Conservation (phyloP, 2,329 filamentous ascomycete species). For the Stylonectria norvegica region DNA sequence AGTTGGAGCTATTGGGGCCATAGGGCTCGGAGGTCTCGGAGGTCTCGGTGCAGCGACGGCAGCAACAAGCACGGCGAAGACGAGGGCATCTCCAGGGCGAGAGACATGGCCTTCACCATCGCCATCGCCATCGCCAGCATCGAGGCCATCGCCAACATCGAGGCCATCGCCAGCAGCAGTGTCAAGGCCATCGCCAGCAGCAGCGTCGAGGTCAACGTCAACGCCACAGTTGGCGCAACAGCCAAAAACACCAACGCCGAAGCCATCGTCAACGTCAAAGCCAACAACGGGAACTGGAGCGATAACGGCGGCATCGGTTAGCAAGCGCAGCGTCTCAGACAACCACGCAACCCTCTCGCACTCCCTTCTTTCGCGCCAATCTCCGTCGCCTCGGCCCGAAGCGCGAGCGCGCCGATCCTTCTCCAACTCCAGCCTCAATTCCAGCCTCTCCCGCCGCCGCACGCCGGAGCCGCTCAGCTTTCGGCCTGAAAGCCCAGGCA, state of each 20-base stretch:
- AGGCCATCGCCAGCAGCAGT: too few relatives aligned
- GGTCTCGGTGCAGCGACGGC: conserved; percentile 8
- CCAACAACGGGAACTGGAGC: too few relatives aligned
- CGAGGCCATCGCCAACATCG: too few relatives aligned
- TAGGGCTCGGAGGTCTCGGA: too few relatives aligned
- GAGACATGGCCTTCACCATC: too few relatives aligned
- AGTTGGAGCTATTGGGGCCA: too few relatives aligned
- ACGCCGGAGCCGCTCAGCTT: conserved; percentile 53
- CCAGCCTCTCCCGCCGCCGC: conserved; percentile 46
- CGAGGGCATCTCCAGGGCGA: conserved; percentile 17
- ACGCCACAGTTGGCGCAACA: too few relatives aligned
- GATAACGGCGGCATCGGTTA: conserved; percentile 3
- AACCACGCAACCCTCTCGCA: too few relatives aligned
- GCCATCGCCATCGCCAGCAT: too few relatives aligned
- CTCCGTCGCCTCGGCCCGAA: conserved; percentile 24
- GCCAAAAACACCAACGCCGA: conserved; percentile 13
- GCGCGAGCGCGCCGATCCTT: conserved; percentile 39
- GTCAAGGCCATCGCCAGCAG: too few relatives aligned
- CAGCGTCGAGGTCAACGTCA: too few relatives aligned
- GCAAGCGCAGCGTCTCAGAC: conserved; percentile 39
- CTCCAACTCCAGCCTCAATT: conserved; percentile 58
- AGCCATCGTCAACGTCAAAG: conserved; percentile 7
- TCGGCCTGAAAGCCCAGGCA: conserved; percentile 63
- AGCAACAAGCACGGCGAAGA: conserved; percentile 11
- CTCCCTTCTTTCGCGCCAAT: conserved; percentile 15